Evolutionary conservation across 2,329 filamentous ascomycete genomes (phyloP).

Genomic region (Zymoseptoria passerinii): DNA sequence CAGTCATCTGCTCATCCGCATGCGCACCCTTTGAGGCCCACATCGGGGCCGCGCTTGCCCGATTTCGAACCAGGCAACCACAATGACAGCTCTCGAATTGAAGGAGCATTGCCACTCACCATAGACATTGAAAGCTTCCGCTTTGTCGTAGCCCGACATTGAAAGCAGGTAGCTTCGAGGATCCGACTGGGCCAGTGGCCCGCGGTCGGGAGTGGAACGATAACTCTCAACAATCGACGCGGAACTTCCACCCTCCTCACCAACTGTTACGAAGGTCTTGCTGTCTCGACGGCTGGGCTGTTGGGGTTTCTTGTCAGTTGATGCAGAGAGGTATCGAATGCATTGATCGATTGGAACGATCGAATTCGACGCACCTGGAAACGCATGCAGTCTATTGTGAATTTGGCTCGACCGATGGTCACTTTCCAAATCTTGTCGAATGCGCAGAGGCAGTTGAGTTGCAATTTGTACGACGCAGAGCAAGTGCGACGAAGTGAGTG

Average conservation of each 20-base stretch:
- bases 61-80: constrained; percentile 5
- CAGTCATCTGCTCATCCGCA: constrained; percentile 35
- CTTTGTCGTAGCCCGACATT: constrained; percentile 77
- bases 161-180: constrained; percentile 45
- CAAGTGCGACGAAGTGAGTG: constrained; percentile 14
- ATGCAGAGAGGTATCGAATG: neutral
- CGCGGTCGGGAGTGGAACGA: constrained; percentile 38
- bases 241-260: constrained; percentile 30
- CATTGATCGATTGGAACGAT: constrained; percentile 8
- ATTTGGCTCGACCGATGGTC: neutral
- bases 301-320: constrained; percentile 1
- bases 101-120: constrained; percentile 51
- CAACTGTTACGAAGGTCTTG: constrained; percentile 25
- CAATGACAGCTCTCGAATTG: constrained; percentile 1
- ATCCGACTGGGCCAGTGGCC: constrained; percentile 45
- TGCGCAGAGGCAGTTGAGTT: constrained; percentile 21
- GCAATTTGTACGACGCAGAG: constrained; percentile 29
- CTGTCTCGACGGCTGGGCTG: constrained; percentile 22
- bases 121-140: constrained; percentile 67
- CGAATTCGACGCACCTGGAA: constrained; percentile 25
- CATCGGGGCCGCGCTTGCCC: constrained; percentile 6
- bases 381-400: constrained; percentile 26
- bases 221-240: constrained; percentile 25
- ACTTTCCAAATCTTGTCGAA: neutral
- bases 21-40: constrained; percentile 15